Conservation (phyloP, 2,329 filamentous ascomycete species). For the Epichloe bromicola region DNA sequence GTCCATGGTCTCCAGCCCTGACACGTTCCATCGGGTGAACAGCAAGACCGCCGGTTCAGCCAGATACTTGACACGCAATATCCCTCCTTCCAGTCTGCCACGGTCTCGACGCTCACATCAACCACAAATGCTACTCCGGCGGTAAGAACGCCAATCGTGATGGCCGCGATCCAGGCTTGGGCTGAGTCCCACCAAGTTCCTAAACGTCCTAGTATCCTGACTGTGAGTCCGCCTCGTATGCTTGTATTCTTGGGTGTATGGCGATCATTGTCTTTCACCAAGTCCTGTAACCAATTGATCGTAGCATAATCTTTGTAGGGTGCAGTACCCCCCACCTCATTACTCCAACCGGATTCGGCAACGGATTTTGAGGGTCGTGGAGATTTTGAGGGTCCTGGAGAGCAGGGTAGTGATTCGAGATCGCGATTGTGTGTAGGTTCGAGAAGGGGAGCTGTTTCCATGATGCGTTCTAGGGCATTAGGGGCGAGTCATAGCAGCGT, state of each 20-base stretch:
- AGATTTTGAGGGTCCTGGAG: not conserved
- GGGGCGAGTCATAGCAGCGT: not conserved
- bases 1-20: conserved; percentile 31
- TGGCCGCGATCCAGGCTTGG: conserved; percentile 42
- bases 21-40: conserved; percentile 22
- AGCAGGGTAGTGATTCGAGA: not conserved
- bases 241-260: conserved; percentile 18
- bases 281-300: conserved; percentile 49
- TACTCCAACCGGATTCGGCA: not conserved
- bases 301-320: conserved; percentile 50
- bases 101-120: conserved; percentile 39
- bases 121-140: conserved; percentile 42
- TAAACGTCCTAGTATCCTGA: not conserved
- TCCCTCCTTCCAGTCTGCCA: conserved; percentile 45
- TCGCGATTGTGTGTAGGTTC: not conserved
- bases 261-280: conserved; percentile 46
- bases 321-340: conserved; percentile 12
- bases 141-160: conserved; percentile 39
- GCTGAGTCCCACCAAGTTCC: conserved; percentile 29
- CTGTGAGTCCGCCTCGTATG: conserved; percentile 24
- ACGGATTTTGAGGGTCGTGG: not conserved
- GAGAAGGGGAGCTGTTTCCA: not conserved
- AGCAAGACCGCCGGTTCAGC: conserved; percentile 36
- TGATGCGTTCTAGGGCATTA: not conserved
- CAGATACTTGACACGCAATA: conserved; percentile 35